Evolutionary conservation across 78 protist species (phyloP), one percentile per base, ranked within the genome.

Genomic region (Dictyostelium firmibasis): DNA sequence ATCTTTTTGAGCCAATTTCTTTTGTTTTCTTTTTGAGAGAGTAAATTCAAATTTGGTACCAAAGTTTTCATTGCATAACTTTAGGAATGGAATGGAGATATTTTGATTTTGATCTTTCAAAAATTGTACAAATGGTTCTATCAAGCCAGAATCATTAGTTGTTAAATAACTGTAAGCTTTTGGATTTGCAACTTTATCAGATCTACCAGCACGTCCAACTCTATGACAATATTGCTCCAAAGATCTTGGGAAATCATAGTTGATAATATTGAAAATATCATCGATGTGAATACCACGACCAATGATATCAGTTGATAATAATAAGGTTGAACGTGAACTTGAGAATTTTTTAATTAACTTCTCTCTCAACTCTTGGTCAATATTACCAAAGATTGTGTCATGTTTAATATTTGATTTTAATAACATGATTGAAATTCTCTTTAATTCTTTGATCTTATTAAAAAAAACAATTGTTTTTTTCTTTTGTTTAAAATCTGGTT

Each of bases 201-300:
- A 97, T 47, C 99, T 91, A 18, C 98, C 98, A 31, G 97, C 98
- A 27, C 99, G 84, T 18, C 98, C 98, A 18, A 98, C 82, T 18
- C 99, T 72, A 88, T 98, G 98, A 64, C 95, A 85, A 84, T 98
- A 97, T 57, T 84, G 93, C 23, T 84, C 92, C 13, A 86, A 33
- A 16, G 41, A 33, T 23, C 31, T 43, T 57, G 96, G 91, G 13
- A 84, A 50, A 74, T 84, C 92, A 77, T 70, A 82, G n/a, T 84
- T 84, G 18, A 92, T 31, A 47, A 84, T 20, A n/a, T 36, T 9
- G 31, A 60, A 81, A 13, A 84, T 44, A 50, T 69, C 77, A 27
- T 98, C 98, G 31, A 86, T 60, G n/a, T 86, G 92, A 60, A 77
- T 77, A 60, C 84, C 92, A 33, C 92, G 83, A 77, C 85, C 85